phyloP scores from a whole-genome alignment of 306 rosid genomes.

The Argentina anserina region DNA sequence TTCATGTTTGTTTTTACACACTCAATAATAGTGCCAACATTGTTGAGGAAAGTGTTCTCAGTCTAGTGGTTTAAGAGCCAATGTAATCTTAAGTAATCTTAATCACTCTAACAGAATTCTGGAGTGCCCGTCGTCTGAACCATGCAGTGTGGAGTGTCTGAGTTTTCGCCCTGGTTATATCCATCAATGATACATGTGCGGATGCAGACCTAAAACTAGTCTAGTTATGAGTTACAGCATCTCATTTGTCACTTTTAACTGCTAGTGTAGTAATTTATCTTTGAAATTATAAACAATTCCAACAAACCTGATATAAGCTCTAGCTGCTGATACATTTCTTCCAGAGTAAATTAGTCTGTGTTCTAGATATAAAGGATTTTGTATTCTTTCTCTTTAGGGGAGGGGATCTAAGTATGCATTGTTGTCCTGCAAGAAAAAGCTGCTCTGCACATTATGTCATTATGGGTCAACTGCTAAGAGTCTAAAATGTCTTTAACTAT shows the following conservation, averaged over 20 bases:
- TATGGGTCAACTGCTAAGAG: not conserved
- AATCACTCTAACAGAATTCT: not conserved
- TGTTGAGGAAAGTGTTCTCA: not conserved
- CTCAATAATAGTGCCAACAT: not conserved
- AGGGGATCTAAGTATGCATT: not conserved
- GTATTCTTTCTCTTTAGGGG: not conserved
- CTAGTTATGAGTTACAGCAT: not conserved
- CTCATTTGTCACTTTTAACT: not conserved
- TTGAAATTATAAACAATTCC: not conserved
- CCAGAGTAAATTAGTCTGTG: not conserved
- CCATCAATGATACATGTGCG: not conserved
- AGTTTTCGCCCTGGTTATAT: not conserved
- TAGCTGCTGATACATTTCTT: not conserved
- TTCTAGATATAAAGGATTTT: not conserved
- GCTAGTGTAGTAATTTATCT: not conserved
- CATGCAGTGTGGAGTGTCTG: not conserved
- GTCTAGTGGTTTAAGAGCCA: slow-evolving; percentile 1
- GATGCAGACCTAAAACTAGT: not conserved
- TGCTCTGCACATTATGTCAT: not conserved
- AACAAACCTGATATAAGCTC: not conserved
- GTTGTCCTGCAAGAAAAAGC: not conserved
- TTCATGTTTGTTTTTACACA: not conserved
- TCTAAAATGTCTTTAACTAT: not conserved
- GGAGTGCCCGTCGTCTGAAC: not conserved
- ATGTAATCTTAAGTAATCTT: not conserved